Evolutionary conservation across 495 filamentous ascomycete species (phyloP), one percentile per base, ranked within the genome.

Genomic region (Lophiostoma macrostomum): DNA sequence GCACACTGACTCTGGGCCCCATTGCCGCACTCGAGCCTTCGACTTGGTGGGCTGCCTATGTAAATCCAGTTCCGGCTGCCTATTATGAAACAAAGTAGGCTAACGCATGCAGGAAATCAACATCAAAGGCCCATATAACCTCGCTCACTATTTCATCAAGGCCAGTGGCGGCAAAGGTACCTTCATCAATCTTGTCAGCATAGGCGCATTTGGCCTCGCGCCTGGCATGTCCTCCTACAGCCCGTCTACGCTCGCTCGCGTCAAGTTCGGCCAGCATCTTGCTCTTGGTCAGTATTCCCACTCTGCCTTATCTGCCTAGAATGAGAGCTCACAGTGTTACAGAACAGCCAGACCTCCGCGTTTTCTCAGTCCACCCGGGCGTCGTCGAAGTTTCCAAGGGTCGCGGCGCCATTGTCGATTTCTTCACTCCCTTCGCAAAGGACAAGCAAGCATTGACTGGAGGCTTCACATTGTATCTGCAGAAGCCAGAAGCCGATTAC

Each of bases 131-230:
- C 56, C 65, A 6, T 75, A 71, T 47, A 62, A 70, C 42, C 59
- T 73, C 14, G 61, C 71, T 0, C 65, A 67, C 14, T 59, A 66
- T 8, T 75, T 75, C 50, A 50, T 76, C 30, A 64, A 67, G 7
- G 60, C 56, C 5, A 58, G 55, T 1, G 24, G 58, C 51, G 18
- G 37, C 38, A 11, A 63, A 52, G 23, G 64, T 48, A 71, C 66
- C 5, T 66, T 78, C 27, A 63, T 78, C 58, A 75, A 73, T 51
- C 27, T 77, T 23, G 65, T 67, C 7, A 72, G 62, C 11, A 55
- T 60, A 7, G 66, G 55, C 11, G 60, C 68, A 0, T 63, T 60
- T 20, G 48, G 61, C 10, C 39, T 63, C 1, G 51, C 61, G 12
- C 69, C 74, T 0, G 58, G 60, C 11, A 53, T 71, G 54, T 67